Percentiles rank a stretch among this genome's conserved stretches.
Conservation (phyloP, 179 eudicot species). For the Gypsophila paniculata region DNA sequence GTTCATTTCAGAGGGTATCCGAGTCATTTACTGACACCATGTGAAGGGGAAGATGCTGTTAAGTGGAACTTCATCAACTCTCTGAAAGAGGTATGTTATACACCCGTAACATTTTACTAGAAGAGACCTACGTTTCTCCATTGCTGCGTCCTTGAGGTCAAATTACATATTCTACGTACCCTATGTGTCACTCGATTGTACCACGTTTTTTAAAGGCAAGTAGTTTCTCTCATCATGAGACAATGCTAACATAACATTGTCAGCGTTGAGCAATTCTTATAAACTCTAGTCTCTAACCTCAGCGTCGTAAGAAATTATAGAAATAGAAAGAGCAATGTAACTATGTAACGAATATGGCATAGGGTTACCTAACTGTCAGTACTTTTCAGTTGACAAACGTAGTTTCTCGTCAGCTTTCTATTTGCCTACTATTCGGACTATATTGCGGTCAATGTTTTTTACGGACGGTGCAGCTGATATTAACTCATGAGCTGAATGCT, state of each 20-base stretch:
- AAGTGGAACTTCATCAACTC: slow-evolving; percentile 95
- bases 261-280: no score
- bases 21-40: slow-evolving; percentile 57
- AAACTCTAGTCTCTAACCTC: no score
- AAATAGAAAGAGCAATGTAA: no score
- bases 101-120: not conserved
- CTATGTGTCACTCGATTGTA: not conserved
- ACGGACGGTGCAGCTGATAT: not conserved
- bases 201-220: not conserved
- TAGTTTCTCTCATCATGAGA: not conserved
- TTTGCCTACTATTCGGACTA: slow-evolving; percentile 10
- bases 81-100: slow-evolving; percentile 68
- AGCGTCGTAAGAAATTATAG: not conserved
- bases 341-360: no score
- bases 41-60: slow-evolving; percentile 87
- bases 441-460: slow-evolving; percentile 9
- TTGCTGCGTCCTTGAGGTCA: not conserved
- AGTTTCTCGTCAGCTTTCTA: not conserved
- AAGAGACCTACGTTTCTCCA: not conserved
- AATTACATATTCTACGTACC: not conserved
- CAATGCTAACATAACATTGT: no score
- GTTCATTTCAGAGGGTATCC: slow-evolving; percentile 98
- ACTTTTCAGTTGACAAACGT: no score
- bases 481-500: slow-evolving; percentile 4
- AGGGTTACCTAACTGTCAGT: no score